Percentiles rank a stretch among this genome's conserved stretches.
Conservation (phyloP, 768 basidiomycete genomes). For the Tricholoma hemisulphureum region DNA sequence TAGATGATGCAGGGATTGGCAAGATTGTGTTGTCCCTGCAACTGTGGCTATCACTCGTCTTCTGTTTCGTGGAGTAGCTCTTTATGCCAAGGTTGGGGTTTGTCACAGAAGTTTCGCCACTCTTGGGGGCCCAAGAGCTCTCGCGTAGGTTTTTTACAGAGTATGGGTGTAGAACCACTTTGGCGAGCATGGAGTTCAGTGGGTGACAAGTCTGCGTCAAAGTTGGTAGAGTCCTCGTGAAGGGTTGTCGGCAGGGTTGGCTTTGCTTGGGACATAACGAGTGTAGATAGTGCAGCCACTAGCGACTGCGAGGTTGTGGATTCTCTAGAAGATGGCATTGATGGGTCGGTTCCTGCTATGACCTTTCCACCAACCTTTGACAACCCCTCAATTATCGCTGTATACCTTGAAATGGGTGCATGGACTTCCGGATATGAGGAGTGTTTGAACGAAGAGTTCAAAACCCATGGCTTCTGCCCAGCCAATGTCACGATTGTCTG, state of each 20-base stretch:
- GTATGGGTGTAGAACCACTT: neutral
- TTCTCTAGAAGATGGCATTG: neutral
- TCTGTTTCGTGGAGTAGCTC: neutral
- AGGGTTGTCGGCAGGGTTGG: too few relatives aligned
- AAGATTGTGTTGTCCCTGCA: neutral
- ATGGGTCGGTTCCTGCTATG: neutral
- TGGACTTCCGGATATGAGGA: neutral
- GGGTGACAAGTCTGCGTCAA: neutral
- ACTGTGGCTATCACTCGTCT: neutral
- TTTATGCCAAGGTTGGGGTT: neutral
- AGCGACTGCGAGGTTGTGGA: too few relatives aligned
- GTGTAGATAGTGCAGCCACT: too few relatives aligned
- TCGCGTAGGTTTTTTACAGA: too few relatives aligned
- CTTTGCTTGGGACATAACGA: too few relatives aligned
- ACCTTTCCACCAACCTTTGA: neutral
- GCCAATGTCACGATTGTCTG: slow-evolving; percentile 34
- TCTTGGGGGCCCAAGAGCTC: too few relatives aligned
- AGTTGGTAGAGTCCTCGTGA: neutral
- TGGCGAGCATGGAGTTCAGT: neutral
- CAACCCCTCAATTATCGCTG: too few relatives aligned
- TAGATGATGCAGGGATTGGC: neutral
- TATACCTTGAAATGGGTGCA: neutral
- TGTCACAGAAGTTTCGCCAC: too few relatives aligned
- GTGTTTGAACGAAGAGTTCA: slow-evolving; percentile 29
- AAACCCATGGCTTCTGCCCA: slow-evolving; percentile 50